Base-by-base conservation (phyloP, 2,329 filamentous ascomycete species). In the Cercospora berteroae region DNA sequence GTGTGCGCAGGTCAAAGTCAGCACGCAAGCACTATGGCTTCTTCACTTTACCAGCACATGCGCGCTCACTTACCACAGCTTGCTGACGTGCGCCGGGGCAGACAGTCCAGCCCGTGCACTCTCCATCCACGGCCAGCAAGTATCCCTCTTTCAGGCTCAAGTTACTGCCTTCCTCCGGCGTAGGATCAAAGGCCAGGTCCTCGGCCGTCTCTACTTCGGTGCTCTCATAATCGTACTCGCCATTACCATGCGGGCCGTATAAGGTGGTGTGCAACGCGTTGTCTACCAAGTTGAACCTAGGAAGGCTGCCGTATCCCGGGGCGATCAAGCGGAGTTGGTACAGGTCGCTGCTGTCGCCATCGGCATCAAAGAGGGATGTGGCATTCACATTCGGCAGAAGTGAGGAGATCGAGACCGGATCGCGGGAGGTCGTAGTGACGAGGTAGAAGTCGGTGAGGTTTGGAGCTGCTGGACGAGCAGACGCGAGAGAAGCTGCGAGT, bases 321-420 rank as follows among this genome's bases (percentile, higher is more conserved):
- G 65, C 75, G 62, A 77, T 79, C 18, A 79, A 74, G 67, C 80
- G 79, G 23, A 82, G 75, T 65, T 78, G 72, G 70, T 79, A 77
- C 48, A 72, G 74, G 13, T 75, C 71, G 50, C 72, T 63, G 50
- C 57, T 70, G 61, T 75, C 69, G 63, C 78, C 72, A 74, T 76
- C 75, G 0, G 79, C 78, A 57, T 79, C 76, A 70, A 79, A 81
- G 63, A 81, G 74, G 0, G 78, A 79, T 9, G 76, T 79, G 5
- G 79, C 79, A 33, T 75, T 78, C 29, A 81, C 79, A 62, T 75
- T 71, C 27, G 75, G 71, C 7, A 81, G 76, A 18, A 71, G 61
- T 7, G 76, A 76, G 20, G 77, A 74, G 67, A 79, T 77, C 20
- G 64, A 52, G 7, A 69, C 69, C 5, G 72, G 48, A 23, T 70